A percentile compares a stretch with the other conserved stretches of the same genome.
These are phyloP conservation scores for Coniochaeta ligniaria DNA, from an alignment of 2,329 filamentous ascomycete genomes.

Conservation along the genomic window DNA sequence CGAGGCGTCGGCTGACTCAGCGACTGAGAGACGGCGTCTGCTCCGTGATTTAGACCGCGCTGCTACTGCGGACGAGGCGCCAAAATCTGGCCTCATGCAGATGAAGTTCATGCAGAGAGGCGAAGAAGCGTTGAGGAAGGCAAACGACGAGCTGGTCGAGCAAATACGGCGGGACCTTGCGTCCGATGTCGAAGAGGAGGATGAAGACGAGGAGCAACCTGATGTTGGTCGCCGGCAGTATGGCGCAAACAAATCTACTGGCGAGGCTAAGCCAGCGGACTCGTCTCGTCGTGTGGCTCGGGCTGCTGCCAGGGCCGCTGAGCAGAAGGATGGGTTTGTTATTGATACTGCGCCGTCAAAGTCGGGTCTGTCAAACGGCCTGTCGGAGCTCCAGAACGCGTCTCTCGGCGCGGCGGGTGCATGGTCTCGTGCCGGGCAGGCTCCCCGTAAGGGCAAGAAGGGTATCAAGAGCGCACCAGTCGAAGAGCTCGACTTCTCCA, in stretches of 20 bases:
- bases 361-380: background rate
- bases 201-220: constrained; percentile 41
- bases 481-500: constrained; percentile 33
- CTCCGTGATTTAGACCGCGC: constrained; percentile 40
- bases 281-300: constrained; percentile 4
- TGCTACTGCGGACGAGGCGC: constrained; percentile 38
- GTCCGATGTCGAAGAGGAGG: constrained; percentile 46
- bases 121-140: constrained; percentile 67
- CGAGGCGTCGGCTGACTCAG: constrained; percentile 48
- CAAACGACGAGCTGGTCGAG: constrained; percentile 70
- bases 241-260: constrained; percentile 37
- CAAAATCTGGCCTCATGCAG: constrained; percentile 61
- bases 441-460: constrained; percentile 31
- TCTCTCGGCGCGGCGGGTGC: constrained; percentile 25
- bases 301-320: constrained; percentile 16
- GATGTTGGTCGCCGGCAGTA: constrained; percentile 66
- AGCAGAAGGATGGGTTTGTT: constrained; percentile 16
- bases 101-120: constrained; percentile 96
- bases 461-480: constrained; percentile 18
- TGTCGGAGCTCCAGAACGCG: constrained; percentile 4
- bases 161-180: constrained; percentile 67
- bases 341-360: constrained; percentile 12
- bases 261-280: constrained; percentile 13
- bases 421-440: constrained; percentile 30
- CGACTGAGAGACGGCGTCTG: constrained; percentile 40